Conservation (phyloP, 441 rosid species). For the Adansonia rubrostipa region DNA sequence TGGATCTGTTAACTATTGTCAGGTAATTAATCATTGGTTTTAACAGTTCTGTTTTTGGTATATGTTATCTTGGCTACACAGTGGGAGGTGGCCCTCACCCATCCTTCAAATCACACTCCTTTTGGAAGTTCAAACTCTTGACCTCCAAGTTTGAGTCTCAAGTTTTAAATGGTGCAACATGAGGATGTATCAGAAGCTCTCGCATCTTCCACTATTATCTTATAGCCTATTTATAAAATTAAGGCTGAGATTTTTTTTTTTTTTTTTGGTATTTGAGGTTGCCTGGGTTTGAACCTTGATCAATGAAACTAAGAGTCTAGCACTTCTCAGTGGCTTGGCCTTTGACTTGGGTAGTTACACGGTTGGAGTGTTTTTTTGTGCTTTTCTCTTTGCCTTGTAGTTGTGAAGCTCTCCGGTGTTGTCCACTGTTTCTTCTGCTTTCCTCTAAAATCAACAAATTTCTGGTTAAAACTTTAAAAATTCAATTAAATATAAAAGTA, state of each 20-base stretch:
- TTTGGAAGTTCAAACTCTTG: neutral
- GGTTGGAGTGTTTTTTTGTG: neutral
- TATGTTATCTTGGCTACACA: no score
- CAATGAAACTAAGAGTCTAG: no score
- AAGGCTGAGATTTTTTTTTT: neutral
- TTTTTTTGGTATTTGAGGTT: no score
- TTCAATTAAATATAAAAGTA: neutral
- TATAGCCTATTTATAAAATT: neutral
- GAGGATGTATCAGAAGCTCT: neutral
- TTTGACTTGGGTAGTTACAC: neutral
- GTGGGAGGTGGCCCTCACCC: neutral
- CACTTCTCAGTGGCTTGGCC: neutral
- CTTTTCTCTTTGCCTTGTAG: neutral
- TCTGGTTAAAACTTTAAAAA: neutral
- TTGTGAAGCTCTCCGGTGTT: neutral
- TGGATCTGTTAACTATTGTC: neutral
- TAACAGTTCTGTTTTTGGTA: neutral
- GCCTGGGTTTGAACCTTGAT: no score
- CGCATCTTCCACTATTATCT: neutral
- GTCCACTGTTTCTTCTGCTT: neutral
- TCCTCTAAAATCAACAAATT: neutral
- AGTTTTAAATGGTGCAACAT: neutral
- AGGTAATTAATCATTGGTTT: neutral
- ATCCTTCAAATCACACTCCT: neutral
- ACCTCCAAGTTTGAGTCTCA: neutral